A percentile compares a stretch with the other conserved stretches of the same genome.
Conservation (phyloP, 257 asterid genomes). For the Lantana camara region DNA sequence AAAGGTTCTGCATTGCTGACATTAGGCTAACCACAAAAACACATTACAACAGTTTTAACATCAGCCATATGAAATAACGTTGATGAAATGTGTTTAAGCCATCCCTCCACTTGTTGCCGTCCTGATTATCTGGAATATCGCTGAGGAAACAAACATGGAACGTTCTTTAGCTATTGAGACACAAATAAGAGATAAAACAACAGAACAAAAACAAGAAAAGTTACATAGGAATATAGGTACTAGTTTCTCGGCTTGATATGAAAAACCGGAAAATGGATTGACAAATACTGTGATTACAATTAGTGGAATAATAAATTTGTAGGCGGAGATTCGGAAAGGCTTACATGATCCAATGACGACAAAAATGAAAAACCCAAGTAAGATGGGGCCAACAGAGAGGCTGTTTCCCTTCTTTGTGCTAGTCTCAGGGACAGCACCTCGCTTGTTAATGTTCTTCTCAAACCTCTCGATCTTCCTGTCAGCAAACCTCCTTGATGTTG, state of each 20-base stretch:
- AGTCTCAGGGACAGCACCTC: conserved; percentile 83
- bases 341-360: conserved; percentile 98
- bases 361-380: conserved; percentile 88
- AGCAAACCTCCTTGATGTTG: conserved; percentile 90
- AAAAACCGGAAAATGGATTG: background rate
- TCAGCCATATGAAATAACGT: background rate
- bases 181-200: background rate
- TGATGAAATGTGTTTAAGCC: conserved; percentile 43
- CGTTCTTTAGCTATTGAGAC: too few species aligned
- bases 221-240: too few species aligned
- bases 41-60: conserved; percentile 12
- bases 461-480: conserved; percentile 86
- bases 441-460: conserved; percentile 85
- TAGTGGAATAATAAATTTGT: background rate
- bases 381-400: conserved; percentile 88
- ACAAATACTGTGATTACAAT: background rate
- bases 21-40: too few species aligned
- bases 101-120: conserved; percentile 91
- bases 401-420: conserved; percentile 72
- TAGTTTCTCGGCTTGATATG: background rate
- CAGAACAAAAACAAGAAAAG: too few species aligned
- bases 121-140: conserved; percentile 91
- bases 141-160: conserved; percentile 39
- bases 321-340: conserved; percentile 15
- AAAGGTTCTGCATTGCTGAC: conserved; percentile 22